These are phyloP conservation scores for Trebouxia sp. DNA, from an alignment of 139 green algal species.

Conservation along the genomic window DNA sequence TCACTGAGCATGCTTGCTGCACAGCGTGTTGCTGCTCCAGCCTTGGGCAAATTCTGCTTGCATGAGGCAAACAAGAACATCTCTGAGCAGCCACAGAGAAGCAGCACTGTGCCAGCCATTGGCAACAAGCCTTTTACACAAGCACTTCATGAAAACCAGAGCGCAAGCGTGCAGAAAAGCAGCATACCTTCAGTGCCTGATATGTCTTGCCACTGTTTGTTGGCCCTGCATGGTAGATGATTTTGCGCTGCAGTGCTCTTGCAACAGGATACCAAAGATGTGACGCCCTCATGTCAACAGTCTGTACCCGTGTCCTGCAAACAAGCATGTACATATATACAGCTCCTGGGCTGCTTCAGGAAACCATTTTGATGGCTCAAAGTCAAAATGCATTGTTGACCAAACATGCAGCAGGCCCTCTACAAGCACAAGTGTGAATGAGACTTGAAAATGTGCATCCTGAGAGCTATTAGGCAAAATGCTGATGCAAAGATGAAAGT, in stretches of 20 bases:
- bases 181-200: conserved; percentile 63
- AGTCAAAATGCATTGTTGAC: background rate
- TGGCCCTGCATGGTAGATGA: conserved; percentile 93
- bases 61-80: too few relatives aligned
- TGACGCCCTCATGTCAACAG: conserved; percentile 55
- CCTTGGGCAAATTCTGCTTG: too few relatives aligned
- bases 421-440: background rate
- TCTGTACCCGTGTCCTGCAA: conserved; percentile 46
- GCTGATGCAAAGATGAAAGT: background rate
- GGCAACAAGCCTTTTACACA: too few relatives aligned
- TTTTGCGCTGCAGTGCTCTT: conserved; percentile 71
- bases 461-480: background rate
- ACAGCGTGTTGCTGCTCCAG: too few relatives aligned
- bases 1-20: too few relatives aligned
- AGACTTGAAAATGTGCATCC: background rate
- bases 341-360: background rate
- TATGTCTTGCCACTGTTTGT: conserved; percentile 99
- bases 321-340: background rate
- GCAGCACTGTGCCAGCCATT: too few relatives aligned
- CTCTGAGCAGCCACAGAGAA: too few relatives aligned
- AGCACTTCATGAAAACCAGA: too few relatives aligned
- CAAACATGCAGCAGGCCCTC: background rate
- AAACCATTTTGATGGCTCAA: background rate
- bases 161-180: too few relatives aligned
- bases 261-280: conserved; percentile 86